Evolutionary conservation across 495 filamentous ascomycete species (phyloP).

Genomic region (Stereocaulon alpinum): DNA sequence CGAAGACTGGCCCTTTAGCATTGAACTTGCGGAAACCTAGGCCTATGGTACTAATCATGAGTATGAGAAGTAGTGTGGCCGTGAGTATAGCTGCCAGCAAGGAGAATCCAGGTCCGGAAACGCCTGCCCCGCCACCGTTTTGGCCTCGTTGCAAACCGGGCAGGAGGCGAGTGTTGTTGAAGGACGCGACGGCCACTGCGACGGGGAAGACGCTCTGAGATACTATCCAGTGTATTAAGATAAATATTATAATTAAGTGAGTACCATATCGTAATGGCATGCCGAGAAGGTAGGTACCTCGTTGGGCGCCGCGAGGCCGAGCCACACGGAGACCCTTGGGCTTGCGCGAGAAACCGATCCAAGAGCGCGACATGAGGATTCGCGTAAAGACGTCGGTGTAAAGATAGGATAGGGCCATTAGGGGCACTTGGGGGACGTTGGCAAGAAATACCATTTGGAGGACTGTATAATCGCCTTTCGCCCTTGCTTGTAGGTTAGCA

Average conservation of each 20-base stretch:
- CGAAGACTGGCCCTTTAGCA: background rate
- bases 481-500: too few species aligned
- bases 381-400: background rate
- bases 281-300: background rate
- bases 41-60: background rate
- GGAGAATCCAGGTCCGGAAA: background rate
- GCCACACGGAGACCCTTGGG: background rate
- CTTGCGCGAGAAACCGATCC: background rate
- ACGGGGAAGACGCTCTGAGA: background rate
- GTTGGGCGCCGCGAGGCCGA: background rate
- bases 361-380: background rate
- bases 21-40: background rate
- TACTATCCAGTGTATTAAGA: background rate
- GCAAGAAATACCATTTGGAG: too few species aligned
- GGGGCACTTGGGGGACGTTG: too few species aligned
- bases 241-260: too few species aligned
- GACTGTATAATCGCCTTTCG: too few species aligned
- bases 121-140: background rate
- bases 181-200: too few species aligned
- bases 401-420: too few species aligned
- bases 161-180: background rate
- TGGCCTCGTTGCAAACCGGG: background rate
- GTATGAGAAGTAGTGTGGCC: background rate
- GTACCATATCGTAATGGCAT: too few species aligned
- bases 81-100: background rate